phyloP scores from a whole-genome alignment of 2,329 filamentous ascomycete genomes.

The Clarireedia monteithiana region DNA sequence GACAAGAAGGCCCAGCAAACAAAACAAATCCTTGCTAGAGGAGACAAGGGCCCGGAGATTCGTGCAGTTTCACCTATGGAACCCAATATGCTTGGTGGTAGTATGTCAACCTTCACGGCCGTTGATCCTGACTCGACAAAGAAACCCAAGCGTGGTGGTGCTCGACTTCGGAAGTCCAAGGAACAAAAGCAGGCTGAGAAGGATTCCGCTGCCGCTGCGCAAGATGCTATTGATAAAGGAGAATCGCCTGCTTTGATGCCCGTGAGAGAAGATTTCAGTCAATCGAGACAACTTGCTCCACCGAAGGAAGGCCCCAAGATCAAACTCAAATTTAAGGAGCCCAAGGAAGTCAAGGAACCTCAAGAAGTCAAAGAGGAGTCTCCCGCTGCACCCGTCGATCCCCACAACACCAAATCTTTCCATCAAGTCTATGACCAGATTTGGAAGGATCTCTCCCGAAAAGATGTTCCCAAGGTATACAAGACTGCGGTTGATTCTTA shows the following conservation, averaged over 20 bases:
- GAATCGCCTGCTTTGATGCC: conserved; percentile 58
- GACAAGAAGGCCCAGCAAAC: conserved; percentile 91
- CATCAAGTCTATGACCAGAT: conserved; percentile 97
- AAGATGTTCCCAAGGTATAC: conserved; percentile 87
- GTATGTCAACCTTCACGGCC: conserved; percentile 74
- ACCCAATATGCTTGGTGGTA: conserved; percentile 76
- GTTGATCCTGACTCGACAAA: conserved; percentile 41
- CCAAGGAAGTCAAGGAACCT: conserved; percentile 13
- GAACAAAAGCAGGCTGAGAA: conserved; percentile 77
- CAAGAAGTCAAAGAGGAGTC: conserved; percentile 38
- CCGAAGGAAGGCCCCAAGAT: conserved; percentile 44
- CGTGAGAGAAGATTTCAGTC: conserved; percentile 1
- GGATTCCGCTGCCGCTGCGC: conserved; percentile 76
- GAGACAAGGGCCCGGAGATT: conserved; percentile 68
- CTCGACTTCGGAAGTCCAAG: conserved; percentile 84
- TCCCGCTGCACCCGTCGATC: conserved; percentile 27
- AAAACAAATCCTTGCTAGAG: conserved; percentile 77
- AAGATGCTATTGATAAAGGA: conserved; percentile 73
- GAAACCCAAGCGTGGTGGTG: conserved; percentile 41
- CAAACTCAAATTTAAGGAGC: conserved; percentile 43
- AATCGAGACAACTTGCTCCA: conserved; percentile 28
- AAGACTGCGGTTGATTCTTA: conserved; percentile 83
- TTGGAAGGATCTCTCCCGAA: conserved; percentile 87
- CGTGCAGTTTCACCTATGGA: conserved; percentile 62
- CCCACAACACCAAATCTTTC: conserved; percentile 83